A percentile compares a stretch with the other conserved stretches of the same genome.
Evolutionary conservation across 2,329 filamentous ascomycete species (phyloP).

Genomic region (Chaetomium sp.): DNA sequence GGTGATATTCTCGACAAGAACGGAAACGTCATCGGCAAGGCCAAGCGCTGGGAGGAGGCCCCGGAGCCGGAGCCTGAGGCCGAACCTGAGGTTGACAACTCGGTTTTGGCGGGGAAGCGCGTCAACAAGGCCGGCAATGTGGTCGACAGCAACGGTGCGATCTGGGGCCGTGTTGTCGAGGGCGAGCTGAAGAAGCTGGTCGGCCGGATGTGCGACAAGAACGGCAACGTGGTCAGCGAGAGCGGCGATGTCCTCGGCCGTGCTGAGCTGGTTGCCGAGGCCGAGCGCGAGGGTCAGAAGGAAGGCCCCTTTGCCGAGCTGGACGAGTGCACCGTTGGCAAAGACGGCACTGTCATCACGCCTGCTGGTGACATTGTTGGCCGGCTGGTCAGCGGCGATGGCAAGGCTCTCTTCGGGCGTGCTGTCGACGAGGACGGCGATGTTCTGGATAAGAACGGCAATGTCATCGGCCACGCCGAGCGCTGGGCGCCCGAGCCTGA

Average conservation of each 20-base stretch:
- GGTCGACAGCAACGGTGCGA: conserved; percentile 47
- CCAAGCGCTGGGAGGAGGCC: conserved; percentile 31
- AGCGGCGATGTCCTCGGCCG: conserved; percentile 63
- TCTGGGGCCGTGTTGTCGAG: conserved; percentile 61
- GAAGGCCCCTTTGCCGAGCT: conserved; percentile 66
- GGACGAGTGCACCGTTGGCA: conserved; percentile 57
- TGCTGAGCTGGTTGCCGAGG: conserved; percentile 60
- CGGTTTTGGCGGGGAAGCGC: conserved; percentile 59
- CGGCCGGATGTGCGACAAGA: conserved; percentile 64
- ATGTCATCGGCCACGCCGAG: conserved; percentile 50
- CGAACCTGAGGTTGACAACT: conserved; percentile 49
- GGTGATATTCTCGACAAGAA: conserved; percentile 58
- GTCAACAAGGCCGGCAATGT: conserved; percentile 65
- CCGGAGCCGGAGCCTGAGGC: conserved; percentile 23
- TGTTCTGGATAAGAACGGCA: conserved; percentile 66
- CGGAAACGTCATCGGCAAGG: conserved; percentile 59
- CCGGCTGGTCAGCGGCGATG: conserved; percentile 61
- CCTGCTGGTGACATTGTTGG: conserved; percentile 65
- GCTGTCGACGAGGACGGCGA: conserved; percentile 76
- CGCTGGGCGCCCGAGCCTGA: conserved; percentile 33
- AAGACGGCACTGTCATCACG: conserved; percentile 63
- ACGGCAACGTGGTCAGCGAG: conserved; percentile 67
- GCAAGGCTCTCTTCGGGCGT: conserved; percentile 66
- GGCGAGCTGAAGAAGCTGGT: conserved; percentile 57
- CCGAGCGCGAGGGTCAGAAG: conserved; percentile 55